These are phyloP conservation scores for Xerocomellus chrysenteron DNA, from an alignment of 768 basidiomycete species.

Conservation along the genomic window DNA sequence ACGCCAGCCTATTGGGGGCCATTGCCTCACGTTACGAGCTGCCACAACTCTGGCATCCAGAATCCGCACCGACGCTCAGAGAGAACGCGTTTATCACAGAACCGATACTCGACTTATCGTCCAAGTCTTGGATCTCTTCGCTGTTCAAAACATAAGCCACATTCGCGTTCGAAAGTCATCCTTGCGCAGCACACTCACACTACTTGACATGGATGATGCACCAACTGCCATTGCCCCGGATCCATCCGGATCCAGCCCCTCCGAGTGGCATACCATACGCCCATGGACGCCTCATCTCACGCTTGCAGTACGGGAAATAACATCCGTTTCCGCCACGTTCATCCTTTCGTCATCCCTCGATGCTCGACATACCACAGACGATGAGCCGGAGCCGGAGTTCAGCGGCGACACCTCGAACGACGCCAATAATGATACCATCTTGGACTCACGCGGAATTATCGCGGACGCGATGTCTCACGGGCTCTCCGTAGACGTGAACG, in stretches of 20 bases:
- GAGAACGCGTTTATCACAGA: not conserved
- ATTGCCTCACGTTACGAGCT: not conserved
- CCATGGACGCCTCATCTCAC: constrained; percentile 76
- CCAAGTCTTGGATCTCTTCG: not conserved
- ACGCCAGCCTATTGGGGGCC: constrained; percentile 2
- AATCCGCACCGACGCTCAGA: not conserved
- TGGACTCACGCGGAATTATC: constrained; percentile 45
- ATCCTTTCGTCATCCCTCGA: constrained; percentile 58
- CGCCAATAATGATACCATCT: constrained; percentile 32
- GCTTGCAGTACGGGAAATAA: constrained; percentile 73
- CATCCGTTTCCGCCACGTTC: constrained; percentile 79
- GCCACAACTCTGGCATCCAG: not conserved
- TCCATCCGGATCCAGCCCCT: constrained; percentile 19
- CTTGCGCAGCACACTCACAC: not conserved
- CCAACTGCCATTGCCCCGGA: constrained; percentile 1
- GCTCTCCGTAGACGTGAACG: constrained; percentile 78
- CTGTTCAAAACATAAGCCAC: not conserved
- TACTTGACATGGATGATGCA: constrained; percentile 20
- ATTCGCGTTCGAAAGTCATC: not conserved
- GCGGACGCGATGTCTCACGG: constrained; percentile 71
- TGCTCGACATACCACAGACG: constrained; percentile 15
- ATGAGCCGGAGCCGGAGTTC: constrained; percentile 30
- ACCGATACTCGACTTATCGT: not conserved
- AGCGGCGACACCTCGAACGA: constrained; percentile 36
- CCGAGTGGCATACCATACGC: constrained; percentile 68